phyloP scores from a whole-genome alignment of 129 eudicot species.

The Escallonia rubra region DNA sequence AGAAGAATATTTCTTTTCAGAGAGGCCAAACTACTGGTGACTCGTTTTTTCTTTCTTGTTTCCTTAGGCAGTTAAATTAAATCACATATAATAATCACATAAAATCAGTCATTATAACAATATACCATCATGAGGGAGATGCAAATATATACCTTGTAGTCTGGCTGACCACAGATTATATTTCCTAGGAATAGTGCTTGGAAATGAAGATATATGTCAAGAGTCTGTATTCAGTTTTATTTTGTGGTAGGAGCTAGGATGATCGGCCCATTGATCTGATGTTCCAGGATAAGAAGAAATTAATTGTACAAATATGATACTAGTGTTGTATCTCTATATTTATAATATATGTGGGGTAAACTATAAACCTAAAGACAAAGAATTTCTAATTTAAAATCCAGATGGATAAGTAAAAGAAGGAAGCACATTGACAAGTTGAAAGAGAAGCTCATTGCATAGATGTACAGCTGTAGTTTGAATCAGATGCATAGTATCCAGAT shows the following conservation, averaged over 20 bases:
- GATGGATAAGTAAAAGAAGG: neutral
- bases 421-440: neutral
- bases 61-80: slow-evolving; percentile 10
- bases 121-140: too few species aligned
- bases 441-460: neutral
- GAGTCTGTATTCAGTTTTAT: neutral
- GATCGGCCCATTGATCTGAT: neutral
- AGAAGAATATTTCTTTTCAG: slow-evolving; percentile 25
- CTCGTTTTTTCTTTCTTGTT: neutral
- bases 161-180: too few species aligned
- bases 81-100: neutral
- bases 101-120: too few species aligned
- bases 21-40: slow-evolving; percentile 20
- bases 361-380: neutral
- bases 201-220: too few species aligned
- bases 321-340: neutral
- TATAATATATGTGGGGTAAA: neutral
- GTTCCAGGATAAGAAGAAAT: neutral
- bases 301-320: neutral
- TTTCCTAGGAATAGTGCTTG: too few species aligned
- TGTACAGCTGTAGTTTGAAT: too few species aligned
- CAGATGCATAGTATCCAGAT: too few species aligned
- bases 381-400: neutral
- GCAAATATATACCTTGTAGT: too few species aligned
- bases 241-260: neutral